These are phyloP conservation scores for Protea cynaroides DNA, from an alignment of 164 flowering plant species.

Conservation along the genomic window DNA sequence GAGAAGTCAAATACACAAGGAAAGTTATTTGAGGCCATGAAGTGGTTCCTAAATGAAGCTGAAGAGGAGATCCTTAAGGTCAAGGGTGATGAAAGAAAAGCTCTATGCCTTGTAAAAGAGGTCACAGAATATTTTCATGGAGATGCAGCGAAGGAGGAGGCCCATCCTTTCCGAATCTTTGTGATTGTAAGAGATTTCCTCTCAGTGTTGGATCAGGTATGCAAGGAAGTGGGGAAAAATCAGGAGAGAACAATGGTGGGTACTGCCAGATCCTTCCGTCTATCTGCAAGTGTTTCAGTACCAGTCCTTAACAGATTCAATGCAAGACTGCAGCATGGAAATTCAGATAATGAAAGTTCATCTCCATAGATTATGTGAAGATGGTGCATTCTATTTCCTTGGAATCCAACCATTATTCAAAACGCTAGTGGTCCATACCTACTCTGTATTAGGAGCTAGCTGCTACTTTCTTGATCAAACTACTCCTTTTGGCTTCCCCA, in stretches of 20 bases:
- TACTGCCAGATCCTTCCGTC: slow-evolving; percentile 72
- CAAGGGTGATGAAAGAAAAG: slow-evolving; percentile 63
- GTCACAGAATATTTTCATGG: slow-evolving; percentile 94
- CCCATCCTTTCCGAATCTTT: slow-evolving; percentile 89
- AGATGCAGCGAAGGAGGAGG: slow-evolving; percentile 81
- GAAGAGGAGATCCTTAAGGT: slow-evolving; percentile 56
- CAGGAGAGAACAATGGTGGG: slow-evolving; percentile 63
- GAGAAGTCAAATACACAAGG: slow-evolving; percentile 53
- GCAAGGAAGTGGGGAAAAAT: slow-evolving; percentile 82
- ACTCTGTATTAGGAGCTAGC: too few relatives aligned
- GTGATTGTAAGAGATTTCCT: slow-evolving; percentile 93
- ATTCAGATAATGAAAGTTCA: slow-evolving; percentile 65
- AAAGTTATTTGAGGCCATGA: slow-evolving; percentile 67
- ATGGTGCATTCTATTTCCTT: neutral
- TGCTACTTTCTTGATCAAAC: too few relatives aligned
- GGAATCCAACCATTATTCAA: neutral
- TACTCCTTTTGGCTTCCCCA: too few relatives aligned
- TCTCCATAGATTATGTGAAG: slow-evolving; percentile 32
- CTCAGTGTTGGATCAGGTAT: slow-evolving; percentile 68
- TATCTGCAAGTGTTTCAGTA: slow-evolving; percentile 64
- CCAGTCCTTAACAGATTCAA: slow-evolving; percentile 75
- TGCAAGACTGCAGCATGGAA: slow-evolving; percentile 39
- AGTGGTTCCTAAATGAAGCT: slow-evolving; percentile 58
- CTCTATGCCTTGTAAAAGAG: slow-evolving; percentile 67
- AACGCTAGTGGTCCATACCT: neutral